Conservation (phyloP, 2,329 filamentous ascomycete species). For the Colletotrichum lentis region DNA sequence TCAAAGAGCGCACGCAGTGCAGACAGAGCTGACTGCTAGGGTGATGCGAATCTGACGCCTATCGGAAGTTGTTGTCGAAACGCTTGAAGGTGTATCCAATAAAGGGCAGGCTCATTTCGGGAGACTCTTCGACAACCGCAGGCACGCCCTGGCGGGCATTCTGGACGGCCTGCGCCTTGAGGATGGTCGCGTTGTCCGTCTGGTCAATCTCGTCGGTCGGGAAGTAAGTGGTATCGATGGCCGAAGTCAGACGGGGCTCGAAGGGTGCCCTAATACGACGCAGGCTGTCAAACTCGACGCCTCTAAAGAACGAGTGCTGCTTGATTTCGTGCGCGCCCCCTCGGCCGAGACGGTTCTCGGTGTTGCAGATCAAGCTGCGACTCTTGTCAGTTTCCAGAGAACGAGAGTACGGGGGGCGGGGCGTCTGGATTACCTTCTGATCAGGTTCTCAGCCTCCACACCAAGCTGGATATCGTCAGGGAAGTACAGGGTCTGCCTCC, state of each 20-base stretch:
- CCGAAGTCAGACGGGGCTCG: conserved; percentile 90
- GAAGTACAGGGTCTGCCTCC: conserved; percentile 95
- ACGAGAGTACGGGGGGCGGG: background rate
- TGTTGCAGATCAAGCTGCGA: conserved; percentile 88
- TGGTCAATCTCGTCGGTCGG: conserved; percentile 98
- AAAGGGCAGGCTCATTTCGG: conserved; percentile 95
- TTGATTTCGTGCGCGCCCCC: conserved; percentile 92
- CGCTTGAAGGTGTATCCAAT: conserved; percentile 98
- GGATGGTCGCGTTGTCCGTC: conserved; percentile 87
- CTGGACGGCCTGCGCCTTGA: conserved; percentile 83
- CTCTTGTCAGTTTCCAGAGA: background rate
- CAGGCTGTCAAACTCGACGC: conserved; percentile 92
- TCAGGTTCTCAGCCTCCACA: conserved; percentile 88
- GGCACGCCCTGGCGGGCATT: conserved; percentile 60
- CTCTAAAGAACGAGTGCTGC: conserved; percentile 92
- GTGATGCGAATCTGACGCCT: background rate
- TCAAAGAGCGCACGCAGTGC: background rate
- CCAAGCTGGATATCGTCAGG: conserved; percentile 93
- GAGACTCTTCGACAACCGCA: conserved; percentile 74
- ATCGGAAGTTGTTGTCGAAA: conserved; percentile 78
- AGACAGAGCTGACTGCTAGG: conserved; percentile 7
- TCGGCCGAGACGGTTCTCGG: conserved; percentile 88
- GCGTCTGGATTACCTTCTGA: conserved; percentile 74
- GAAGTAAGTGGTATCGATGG: conserved; percentile 98
- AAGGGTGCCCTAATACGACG: conserved; percentile 94